Conservation (phyloP, 2,329 filamentous ascomycete genomes). For the Paradendryphiella salina region DNA sequence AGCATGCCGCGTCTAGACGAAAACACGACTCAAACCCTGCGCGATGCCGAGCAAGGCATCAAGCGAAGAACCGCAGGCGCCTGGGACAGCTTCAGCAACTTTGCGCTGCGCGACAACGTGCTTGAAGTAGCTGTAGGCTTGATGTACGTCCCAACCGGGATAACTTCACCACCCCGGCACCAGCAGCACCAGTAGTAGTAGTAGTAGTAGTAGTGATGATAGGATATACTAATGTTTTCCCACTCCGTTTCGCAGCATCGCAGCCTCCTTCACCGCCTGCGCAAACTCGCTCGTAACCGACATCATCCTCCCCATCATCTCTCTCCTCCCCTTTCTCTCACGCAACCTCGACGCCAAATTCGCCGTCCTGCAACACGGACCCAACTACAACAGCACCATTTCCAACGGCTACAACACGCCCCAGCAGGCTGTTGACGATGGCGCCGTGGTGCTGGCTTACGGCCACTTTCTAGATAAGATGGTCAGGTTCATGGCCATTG, state of each 20-base stretch:
- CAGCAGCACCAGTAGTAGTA: too few species aligned
- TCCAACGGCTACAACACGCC: constrained; percentile 69
- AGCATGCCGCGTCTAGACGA: constrained; percentile 41
- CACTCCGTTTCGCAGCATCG: constrained; percentile 57
- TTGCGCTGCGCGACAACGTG: constrained; percentile 74
- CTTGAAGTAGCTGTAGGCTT: constrained; percentile 75
- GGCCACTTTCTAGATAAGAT: constrained; percentile 69
- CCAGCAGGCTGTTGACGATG: constrained; percentile 68
- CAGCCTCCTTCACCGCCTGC: constrained; percentile 70
- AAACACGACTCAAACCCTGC: constrained; percentile 48
- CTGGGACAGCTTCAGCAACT: constrained; percentile 69
- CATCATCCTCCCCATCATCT: constrained; percentile 69
- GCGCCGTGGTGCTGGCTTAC: constrained; percentile 72
- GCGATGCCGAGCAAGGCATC: constrained; percentile 52
- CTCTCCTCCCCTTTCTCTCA: constrained; percentile 68
- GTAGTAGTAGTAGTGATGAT: too few species aligned
- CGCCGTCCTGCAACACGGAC: constrained; percentile 63
- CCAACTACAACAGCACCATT: constrained; percentile 48
- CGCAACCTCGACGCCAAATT: constrained; percentile 77
- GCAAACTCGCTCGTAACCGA: constrained; percentile 74
- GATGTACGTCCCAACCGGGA: constrained; percentile 55
- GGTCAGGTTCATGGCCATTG: constrained; percentile 68
- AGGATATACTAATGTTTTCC: neutral
- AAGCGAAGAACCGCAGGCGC: constrained; percentile 54
- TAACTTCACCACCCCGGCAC: too few species aligned